phyloP scores from a whole-genome alignment of 2,329 filamentous ascomycete species.

The Dothiorella sarmentorum region DNA sequence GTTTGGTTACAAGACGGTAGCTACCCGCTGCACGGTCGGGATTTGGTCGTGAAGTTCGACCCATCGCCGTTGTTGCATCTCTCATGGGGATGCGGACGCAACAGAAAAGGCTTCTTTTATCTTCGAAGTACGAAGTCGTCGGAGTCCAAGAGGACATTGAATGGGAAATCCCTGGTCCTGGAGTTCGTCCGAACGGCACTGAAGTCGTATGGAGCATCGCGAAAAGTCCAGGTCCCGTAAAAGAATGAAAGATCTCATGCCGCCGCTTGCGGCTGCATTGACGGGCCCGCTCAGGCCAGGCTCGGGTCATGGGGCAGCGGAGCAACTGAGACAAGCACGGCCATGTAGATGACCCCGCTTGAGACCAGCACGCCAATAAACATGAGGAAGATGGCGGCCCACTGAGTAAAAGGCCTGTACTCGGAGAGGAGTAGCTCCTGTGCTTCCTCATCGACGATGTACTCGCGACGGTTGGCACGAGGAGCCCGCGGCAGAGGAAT shows the following conservation, averaged over 20 bases:
- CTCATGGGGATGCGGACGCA: too few relatives aligned
- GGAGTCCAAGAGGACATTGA: too few relatives aligned
- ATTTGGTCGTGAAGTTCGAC: too few relatives aligned
- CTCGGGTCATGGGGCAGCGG: neutral
- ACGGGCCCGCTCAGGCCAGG: slow-evolving; percentile 2
- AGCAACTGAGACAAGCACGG: slow-evolving; percentile 2
- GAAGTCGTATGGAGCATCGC: neutral
- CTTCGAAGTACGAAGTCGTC: too few relatives aligned
- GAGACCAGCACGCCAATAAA: slow-evolving; percentile 12
- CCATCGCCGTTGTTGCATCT: too few relatives aligned
- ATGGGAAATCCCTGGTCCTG: neutral
- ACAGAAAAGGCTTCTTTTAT: too few relatives aligned
- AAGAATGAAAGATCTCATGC: neutral
- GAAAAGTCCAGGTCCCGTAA: neutral
- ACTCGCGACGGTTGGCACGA: neutral
- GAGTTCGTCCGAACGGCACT: neutral
- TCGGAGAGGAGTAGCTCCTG: slow-evolving; percentile 4
- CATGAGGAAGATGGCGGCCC: neutral
- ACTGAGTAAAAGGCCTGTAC: slow-evolving; percentile 9
- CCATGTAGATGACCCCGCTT: slow-evolving; percentile 4
- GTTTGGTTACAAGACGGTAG: too few relatives aligned
- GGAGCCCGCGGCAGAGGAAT: slow-evolving; percentile 3
- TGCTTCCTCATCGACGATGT: slow-evolving; percentile 9
- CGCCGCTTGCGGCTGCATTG: slow-evolving; percentile 2
- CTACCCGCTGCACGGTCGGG: too few relatives aligned